Base-by-base conservation (phyloP, 108 stramenopile species). In the Pseudonitzschia delicatissima region DNA sequence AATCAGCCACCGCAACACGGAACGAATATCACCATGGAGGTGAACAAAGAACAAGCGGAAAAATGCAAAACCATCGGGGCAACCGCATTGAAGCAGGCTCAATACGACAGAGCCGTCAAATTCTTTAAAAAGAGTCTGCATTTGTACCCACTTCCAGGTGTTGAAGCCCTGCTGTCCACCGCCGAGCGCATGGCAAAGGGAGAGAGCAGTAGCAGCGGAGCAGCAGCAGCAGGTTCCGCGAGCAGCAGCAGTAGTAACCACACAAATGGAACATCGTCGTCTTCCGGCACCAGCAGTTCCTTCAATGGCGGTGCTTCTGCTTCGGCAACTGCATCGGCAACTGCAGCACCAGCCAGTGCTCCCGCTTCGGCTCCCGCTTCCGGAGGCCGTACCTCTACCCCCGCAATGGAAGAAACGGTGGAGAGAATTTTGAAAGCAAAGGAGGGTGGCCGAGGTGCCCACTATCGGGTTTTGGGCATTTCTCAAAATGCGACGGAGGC, bases 91-190 rank as follows among this genome's bases (percentile, higher is more conserved):
- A 74, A 83, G 49, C 69, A 73, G 12, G 83, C 77, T 12, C 71
- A 96, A 44, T 78, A 72, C 67, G 86, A 78, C 28, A 78, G 83
- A 29, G 97, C 97, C 5, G 69, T 94, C 39, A 96, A 96, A 68
- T 85, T 95, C 63, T 83, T 96, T 57, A 75, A 79, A 47, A 98
- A 96, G 62, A 90, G 90, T 8, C 64, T 92, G 6, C 76, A 83
- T 35, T 68, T 98, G 26, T 95, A 93, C 69, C 93, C 93, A 0
- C 71, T 98, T 21, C 96, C 97, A 0, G 97, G 95, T 13, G 95
- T 95, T 0, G 87, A 96, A 68, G 80, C 83, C 26, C 58, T 98
- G 68, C 44, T 90, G 29, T 76, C 64, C 20, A 85, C 87, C 50
- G 89, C 88, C 3, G 78, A 87, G 55, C 71, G 77, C 23, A 79